Evolutionary conservation across 2,329 filamentous ascomycete species (phyloP), one percentile per base, ranked within the genome.

Genomic region (Sclerotiophoma versabilis): DNA sequence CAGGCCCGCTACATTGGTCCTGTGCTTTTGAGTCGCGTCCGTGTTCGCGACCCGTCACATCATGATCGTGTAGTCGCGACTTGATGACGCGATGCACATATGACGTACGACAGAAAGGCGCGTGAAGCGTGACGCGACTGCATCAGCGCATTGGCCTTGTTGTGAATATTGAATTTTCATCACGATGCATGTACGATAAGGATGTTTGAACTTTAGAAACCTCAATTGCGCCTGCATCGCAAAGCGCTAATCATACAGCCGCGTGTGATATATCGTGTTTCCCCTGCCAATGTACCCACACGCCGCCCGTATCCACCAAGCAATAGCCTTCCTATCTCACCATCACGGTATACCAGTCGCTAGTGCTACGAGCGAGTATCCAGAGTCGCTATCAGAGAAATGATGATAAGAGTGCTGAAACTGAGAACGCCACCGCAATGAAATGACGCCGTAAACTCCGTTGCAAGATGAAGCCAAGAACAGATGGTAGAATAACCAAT

Each of bases 341-440:
- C 65, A 53, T 63, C 56, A 58, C 59, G 63, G 66, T 66, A 66
- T 69, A 68, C 69, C 58, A 38, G 60, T 64, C 61, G 62, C 64
- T 67, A 68, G 63, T 59, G 62, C 61, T 72, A 67, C 69, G 63
- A 69, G 61, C 61, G 58, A 62, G 60, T 70, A 72, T 72, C 69
- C 70, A 71, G 69, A 70, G 66, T 64, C 70, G 64, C 65, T 66
- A 58, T 69, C 64, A 66, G 58, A 68, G 65, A 72, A 71, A 71
- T 72, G 65, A 70, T 66, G 62, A 68, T 70, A 69, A 68, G 39
- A 66, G 59, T 61, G 57, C 49, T 51, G 48, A 36, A 49, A 48
- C 62, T 64, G 55, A 64, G 60, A 64, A 60, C 64, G 66, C 69
- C 65, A 54, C 56, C 58, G 49, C 54, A 58, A 63, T 59, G 58